Percentiles rank a stretch among this genome's conserved stretches.
Evolutionary conservation across 768 basidiomycete species (phyloP).

Genomic region (Clitopilus passeckerianus): DNA sequence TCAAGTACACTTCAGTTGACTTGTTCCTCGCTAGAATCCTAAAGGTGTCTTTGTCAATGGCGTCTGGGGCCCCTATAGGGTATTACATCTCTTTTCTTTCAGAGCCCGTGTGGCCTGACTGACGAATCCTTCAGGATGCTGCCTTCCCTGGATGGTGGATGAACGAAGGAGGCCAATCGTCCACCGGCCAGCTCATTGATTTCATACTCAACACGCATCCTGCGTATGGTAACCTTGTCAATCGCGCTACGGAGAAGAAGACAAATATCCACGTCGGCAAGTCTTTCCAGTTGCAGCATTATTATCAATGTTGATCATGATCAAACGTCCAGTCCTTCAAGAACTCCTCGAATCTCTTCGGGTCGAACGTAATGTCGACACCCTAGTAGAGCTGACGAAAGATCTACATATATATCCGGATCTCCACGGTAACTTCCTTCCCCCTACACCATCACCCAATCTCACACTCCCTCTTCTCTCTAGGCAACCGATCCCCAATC

Average conservation of each 20-base stretch:
- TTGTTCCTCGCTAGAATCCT: conserved; percentile 47
- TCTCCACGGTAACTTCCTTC: conserved; percentile 60
- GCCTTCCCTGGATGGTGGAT: conserved; percentile 97
- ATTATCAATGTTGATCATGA: not conserved
- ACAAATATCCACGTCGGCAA: conserved; percentile 56
- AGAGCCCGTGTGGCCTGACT: no score
- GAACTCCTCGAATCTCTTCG: conserved; percentile 67
- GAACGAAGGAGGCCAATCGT: conserved; percentile 99
- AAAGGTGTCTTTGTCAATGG: conserved; percentile 85
- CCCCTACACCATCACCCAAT: not conserved
- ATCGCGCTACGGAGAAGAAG: conserved; percentile 52
- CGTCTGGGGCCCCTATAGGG: conserved; percentile 90
- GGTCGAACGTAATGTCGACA: conserved; percentile 46
- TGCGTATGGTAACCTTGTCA: conserved; percentile 68
- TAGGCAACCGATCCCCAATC: conserved; percentile 87
- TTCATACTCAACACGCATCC: conserved; percentile 92
- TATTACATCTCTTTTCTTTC: conserved; percentile 15
- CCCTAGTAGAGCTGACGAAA: conserved; percentile 80
- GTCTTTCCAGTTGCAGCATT: conserved; percentile 4
- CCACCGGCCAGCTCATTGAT: conserved; percentile 96
- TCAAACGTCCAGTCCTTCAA: conserved; percentile 51
- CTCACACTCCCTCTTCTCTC: not conserved
- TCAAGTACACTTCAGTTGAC: no score
- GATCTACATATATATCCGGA: conserved; percentile 95
- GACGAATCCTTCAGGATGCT: conserved; percentile 51